Percentiles rank a stretch among this genome's conserved stretches.
Evolutionary conservation across 441 rosid species (phyloP).

Genomic region (Lagerstroemia fauriei): DNA sequence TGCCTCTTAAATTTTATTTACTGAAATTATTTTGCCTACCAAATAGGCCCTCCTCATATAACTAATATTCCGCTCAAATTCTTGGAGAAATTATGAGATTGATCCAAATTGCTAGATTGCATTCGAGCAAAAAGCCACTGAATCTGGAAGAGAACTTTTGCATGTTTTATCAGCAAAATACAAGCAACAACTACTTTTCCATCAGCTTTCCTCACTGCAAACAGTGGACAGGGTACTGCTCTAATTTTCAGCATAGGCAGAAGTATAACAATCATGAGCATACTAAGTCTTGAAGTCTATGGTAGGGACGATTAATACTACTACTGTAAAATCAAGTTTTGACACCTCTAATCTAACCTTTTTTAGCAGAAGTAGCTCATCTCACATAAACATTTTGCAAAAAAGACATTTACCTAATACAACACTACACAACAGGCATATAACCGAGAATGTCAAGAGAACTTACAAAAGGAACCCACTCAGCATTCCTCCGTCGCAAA

Average conservation of each 20-base stretch:
- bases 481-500: conserved; percentile 69
- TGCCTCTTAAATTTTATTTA: neutral
- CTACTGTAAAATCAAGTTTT: neutral
- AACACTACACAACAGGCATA: neutral
- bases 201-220: neutral
- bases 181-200: neutral
- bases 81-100: neutral
- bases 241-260: neutral
- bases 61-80: neutral
- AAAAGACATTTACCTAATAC: neutral
- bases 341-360: neutral
- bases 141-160: neutral
- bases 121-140: neutral
- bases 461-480: conserved; percentile 88
- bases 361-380: neutral
- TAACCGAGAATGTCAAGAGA: neutral
- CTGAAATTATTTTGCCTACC: neutral
- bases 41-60: neutral
- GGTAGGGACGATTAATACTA: neutral
- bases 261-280: neutral
- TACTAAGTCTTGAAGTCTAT: neutral
- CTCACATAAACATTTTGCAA: neutral
- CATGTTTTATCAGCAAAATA: neutral
- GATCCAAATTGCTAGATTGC: neutral
- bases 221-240: neutral